Percentiles rank a stretch among this genome's conserved stretches.
These are phyloP conservation scores for Macroventuria anomochaeta DNA, from an alignment of 2,329 filamentous ascomycete genomes.

Conservation along the genomic window DNA sequence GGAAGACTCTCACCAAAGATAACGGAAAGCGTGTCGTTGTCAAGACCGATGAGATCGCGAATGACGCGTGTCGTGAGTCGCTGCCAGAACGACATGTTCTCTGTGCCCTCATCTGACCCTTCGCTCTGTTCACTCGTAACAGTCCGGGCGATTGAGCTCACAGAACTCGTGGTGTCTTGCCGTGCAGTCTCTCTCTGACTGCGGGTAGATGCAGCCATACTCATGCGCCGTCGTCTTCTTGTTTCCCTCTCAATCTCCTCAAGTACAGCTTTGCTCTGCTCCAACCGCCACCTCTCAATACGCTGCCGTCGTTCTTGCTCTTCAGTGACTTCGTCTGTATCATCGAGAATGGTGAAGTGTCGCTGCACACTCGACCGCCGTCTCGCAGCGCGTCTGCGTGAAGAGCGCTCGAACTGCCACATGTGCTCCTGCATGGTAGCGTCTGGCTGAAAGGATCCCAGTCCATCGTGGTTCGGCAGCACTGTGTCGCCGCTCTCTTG, in stretches of 20 bases:
- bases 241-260: conserved; percentile 92
- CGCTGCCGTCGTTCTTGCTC: conserved; percentile 75
- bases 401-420: conserved; percentile 91
- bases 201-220: conserved; percentile 58
- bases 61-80: conserved; percentile 86
- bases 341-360: conserved; percentile 62
- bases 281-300: conserved; percentile 90
- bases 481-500: conserved; percentile 69
- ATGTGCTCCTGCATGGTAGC: conserved; percentile 78
- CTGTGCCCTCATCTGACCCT: conserved; percentile 51
- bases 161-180: conserved; percentile 18
- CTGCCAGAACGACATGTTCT: conserved; percentile 75
- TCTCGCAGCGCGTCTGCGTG: conserved; percentile 59
- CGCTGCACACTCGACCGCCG: conserved; percentile 64
- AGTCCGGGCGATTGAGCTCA: conserved; percentile 23
- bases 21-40: conserved; percentile 82
- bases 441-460: conserved; percentile 80
- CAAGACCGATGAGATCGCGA: conserved; percentile 86
- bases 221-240: conserved; percentile 67
- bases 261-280: conserved; percentile 84
- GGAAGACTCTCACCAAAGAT: conserved; percentile 84
- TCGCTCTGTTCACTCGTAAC: conserved; percentile 42
- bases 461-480: conserved; percentile 88
- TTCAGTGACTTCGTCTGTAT: conserved; percentile 63
- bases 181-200: conserved; percentile 36